These are phyloP conservation scores for Lasiosphaeria hispida DNA, from an alignment of 495 filamentous ascomycete species.

Conservation along the genomic window DNA sequence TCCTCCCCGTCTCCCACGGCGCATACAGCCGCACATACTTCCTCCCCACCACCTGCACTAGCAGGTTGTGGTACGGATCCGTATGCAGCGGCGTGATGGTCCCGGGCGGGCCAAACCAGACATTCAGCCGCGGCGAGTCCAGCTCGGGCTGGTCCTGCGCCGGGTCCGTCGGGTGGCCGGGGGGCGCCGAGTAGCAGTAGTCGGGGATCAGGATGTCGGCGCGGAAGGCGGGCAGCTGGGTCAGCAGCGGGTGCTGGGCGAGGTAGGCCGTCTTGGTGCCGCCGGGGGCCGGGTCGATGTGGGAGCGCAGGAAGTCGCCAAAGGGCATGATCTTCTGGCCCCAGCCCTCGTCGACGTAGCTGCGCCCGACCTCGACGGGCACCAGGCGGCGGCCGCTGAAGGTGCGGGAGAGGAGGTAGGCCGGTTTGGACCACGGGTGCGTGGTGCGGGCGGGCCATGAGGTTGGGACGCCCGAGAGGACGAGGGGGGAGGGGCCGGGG, in stretches of 20 bases:
- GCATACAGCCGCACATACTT: constrained; percentile 90
- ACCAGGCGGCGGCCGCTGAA: constrained; percentile 76
- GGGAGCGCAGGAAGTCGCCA: constrained; percentile 61
- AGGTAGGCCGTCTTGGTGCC: constrained; percentile 64
- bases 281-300: constrained; percentile 42
- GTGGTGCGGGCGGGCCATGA: constrained; percentile 79
- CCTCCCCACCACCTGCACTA: constrained; percentile 83
- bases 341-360: constrained; percentile 86
- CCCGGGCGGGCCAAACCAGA: constrained; percentile 85
- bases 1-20: constrained; percentile 53
- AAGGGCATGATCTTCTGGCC: constrained; percentile 80
- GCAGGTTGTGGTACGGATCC: constrained; percentile 90
- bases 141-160: constrained; percentile 48
- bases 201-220: constrained; percentile 80
- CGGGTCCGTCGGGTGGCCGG: constrained; percentile 51
- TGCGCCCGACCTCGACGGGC: constrained; percentile 84
- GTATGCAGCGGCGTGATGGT: constrained; percentile 93
- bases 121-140: constrained; percentile 65
- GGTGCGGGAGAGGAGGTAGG: constrained; percentile 74
- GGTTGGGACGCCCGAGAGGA: constrained; percentile 61
- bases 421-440: constrained; percentile 66
- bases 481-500: constrained; percentile 55
- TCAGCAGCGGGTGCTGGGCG: constrained; percentile 84
- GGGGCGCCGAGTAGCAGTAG: constrained; percentile 73
- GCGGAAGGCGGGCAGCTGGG: constrained; percentile 75